Evolutionary conservation across 2,329 filamentous ascomycete species (phyloP), one percentile per base, ranked within the genome.

Genomic region (Venturia carpophila): DNA sequence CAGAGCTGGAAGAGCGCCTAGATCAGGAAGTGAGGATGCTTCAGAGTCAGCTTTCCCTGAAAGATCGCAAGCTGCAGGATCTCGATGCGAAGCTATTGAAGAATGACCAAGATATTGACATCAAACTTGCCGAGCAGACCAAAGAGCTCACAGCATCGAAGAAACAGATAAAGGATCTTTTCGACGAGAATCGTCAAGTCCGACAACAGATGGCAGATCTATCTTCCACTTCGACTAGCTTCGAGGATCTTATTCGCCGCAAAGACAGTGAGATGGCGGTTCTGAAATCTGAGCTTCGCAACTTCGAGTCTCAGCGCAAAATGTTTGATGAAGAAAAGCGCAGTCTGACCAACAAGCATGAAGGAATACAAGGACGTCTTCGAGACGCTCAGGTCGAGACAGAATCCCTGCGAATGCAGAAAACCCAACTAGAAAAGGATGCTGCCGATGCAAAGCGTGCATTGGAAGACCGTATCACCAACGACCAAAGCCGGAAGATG

Each of bases 221-320:
- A 21, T 94, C 94, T 0, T 87, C 91, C 61, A 97, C 93, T 0
- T 96, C 93, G 0, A 95, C 92, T 0, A 91, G 92, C 72, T 97
- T 96, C 69, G 94, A 99, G 75, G 93, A 97, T 71, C 84, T 97
- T 55, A 89, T 99, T 30, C 85, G 92, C 30, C 88, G 90, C 66
- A 99, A 97, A 74, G 94, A 99, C 73, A 96, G 92, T 74, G 95
- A 99, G 73, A 80, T 99, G 24, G 84, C 88, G 0, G 83, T 97
- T 58, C 82, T 97, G 42, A 91, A 92, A 70, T 86, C 87, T 13
- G 94, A 99, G 73, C 85, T 92, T 68, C 90, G 89, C 73, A 91
- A 88, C 68, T 88, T 89, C 69, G 90, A 96, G 73, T 85, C 87
- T 63, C 92, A 97, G 71, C 89, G 88, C 39, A 87, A 86, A 67